Percentiles rank a stretch among this genome's conserved stretches.
Evolutionary conservation across 2,329 filamentous ascomycete species (phyloP).

Genomic region (Aspergillus neoniger): DNA sequence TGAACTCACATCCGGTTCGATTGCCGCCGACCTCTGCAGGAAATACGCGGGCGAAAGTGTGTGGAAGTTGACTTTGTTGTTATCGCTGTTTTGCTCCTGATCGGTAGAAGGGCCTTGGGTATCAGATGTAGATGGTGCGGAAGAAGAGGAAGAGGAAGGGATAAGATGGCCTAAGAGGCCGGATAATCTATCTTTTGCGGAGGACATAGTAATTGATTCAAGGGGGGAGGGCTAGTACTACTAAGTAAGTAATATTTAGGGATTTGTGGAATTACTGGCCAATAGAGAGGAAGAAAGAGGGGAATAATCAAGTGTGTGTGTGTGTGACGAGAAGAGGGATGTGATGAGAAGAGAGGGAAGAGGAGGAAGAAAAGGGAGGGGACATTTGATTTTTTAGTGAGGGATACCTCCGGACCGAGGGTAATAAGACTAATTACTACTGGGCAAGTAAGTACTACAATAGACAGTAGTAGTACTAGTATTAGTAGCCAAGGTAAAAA

Average conservation of each 20-base stretch:
- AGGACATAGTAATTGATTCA: conserved; percentile 26
- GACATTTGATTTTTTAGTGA: too few relatives aligned
- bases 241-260: too few relatives aligned
- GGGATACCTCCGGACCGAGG: too few relatives aligned
- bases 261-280: too few relatives aligned
- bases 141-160: conserved; percentile 9
- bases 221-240: neutral
- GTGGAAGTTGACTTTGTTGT: conserved; percentile 41
- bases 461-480: too few relatives aligned
- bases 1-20: conserved; percentile 71
- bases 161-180: conserved; percentile 34
- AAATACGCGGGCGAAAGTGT: conserved; percentile 86
- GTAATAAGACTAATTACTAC: too few relatives aligned
- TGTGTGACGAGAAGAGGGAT: neutral
- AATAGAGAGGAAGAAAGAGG: too few relatives aligned
- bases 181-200: conserved; percentile 30
- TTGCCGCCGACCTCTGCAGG: conserved; percentile 77
- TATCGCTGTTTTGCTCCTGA: conserved; percentile 15
- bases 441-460: too few relatives aligned
- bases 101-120: conserved; percentile 17
- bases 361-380: too few relatives aligned
- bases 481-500: neutral
- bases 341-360: too few relatives aligned
- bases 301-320: too few relatives aligned
- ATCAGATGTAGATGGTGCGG: too few relatives aligned